These are phyloP conservation scores for Neofusicoccum cordaticola DNA, from an alignment of 2,329 filamentous ascomycete genomes.

Conservation along the genomic window DNA sequence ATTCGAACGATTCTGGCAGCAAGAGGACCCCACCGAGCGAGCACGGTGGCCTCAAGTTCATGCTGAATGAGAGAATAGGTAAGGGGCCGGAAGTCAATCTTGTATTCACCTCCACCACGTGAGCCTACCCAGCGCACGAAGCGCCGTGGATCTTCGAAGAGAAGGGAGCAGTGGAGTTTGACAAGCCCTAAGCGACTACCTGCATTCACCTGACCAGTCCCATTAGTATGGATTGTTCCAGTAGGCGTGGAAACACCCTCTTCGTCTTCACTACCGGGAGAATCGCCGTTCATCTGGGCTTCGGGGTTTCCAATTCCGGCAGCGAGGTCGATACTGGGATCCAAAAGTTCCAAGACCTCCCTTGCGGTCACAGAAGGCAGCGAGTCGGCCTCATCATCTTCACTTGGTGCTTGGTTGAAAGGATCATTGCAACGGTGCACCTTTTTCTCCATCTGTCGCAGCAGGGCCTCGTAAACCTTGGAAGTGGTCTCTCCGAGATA, in stretches of 20 bases:
- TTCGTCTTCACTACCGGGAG: slow-evolving; percentile 31
- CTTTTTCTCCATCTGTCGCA: slow-evolving; percentile 68
- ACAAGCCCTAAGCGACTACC: slow-evolving; percentile 41
- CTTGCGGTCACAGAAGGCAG: slow-evolving; percentile 38
- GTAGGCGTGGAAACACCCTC: slow-evolving; percentile 29
- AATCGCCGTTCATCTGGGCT: slow-evolving; percentile 23
- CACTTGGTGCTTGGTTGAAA: slow-evolving; percentile 32
- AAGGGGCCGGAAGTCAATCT: slow-evolving; percentile 75
- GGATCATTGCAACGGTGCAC: slow-evolving; percentile 65
- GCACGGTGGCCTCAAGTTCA: slow-evolving; percentile 79
- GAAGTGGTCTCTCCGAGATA: slow-evolving; percentile 71
- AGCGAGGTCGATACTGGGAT: slow-evolving; percentile 39
- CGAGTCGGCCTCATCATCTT: slow-evolving; percentile 41
- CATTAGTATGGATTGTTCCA: slow-evolving; percentile 1
- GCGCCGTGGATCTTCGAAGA: slow-evolving; percentile 65
- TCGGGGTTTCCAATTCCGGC: slow-evolving; percentile 27
- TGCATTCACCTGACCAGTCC: background rate
- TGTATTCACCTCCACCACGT: slow-evolving; percentile 70
- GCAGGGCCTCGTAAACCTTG: slow-evolving; percentile 71
- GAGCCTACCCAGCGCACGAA: slow-evolving; percentile 68
- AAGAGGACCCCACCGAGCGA: slow-evolving; percentile 61
- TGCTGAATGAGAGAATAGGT: slow-evolving; percentile 67
- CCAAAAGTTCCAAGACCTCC: slow-evolving; percentile 43
- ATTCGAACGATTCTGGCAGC: slow-evolving; percentile 84
- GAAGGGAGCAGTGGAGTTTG: slow-evolving; percentile 69